Evolutionary conservation across 345 rosid genomes (phyloP), one percentile per base, ranked within the genome.

Genomic region (Camelina hispida): DNA sequence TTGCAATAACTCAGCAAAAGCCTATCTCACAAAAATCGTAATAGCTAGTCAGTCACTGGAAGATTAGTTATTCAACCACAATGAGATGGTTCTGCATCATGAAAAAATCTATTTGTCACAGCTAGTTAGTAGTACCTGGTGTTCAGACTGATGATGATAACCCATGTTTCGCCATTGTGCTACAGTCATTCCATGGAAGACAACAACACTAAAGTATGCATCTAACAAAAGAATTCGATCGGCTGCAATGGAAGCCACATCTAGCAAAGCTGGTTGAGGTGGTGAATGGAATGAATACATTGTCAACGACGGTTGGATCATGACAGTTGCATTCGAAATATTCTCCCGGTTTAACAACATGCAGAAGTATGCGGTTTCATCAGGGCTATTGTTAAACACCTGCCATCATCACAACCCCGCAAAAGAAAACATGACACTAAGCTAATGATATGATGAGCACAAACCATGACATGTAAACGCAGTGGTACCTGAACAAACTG

Each of bases 121-220:
- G 8, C 57, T 3, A 54, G 15, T 22, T 61, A 30, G 5, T 53
- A 76, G 50, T 78, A 94, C 98, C 91, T 85, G 86, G 67, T 95
- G 93, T 68, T 95, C 97, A 52, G 96, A 89, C 79, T 95, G 93
- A 82, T 87, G 83, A 78, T 95, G 99, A 80, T 90, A 95, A 40
- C 96, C 96, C 93, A 87, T 80, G 85, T 86, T 92, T 63, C 97
- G 93, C 97, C 99, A 95, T 40, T 95, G 99, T 47, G 99, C 97
- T 84, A 95, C 85, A 23, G 99, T 95, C 99, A 95, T 92, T 68
- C 99, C 97, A 87, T 95, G 97, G 82, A 95, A 95, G 73, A 95
- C 77, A 46, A 95, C 99, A 80, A 95, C 73, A 65, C 97, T 92
- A 77, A 95, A 92, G 68, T 95, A 95, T 50, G 99, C 82, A 85